Evolutionary conservation across 2,329 filamentous ascomycete genomes (phyloP).

Genomic region (Dactylellina sp.): DNA sequence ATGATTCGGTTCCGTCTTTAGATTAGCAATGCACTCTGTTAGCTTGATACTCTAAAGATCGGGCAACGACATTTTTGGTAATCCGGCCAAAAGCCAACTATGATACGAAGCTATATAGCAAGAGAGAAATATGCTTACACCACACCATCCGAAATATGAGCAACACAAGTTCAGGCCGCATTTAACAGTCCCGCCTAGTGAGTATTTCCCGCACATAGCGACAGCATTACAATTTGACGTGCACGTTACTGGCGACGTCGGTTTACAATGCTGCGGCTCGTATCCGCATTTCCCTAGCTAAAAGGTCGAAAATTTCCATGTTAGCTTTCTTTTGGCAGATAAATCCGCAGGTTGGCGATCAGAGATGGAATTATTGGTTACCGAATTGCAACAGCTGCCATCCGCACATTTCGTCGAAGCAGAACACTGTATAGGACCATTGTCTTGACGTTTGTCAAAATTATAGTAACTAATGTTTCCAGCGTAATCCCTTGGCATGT

Average conservation of each 20-base stretch:
- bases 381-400: slow-evolving; percentile 36
- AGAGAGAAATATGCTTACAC: slow-evolving; percentile 11
- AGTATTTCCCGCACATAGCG: slow-evolving; percentile 37
- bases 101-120: neutral
- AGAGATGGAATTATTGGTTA: too few species aligned
- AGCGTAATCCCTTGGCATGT: neutral
- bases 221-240: slow-evolving; percentile 25
- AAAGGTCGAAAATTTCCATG: neutral
- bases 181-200: slow-evolving; percentile 15
- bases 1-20: slow-evolving; percentile 21
- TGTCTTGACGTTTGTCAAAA: slow-evolving; percentile 29
- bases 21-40: neutral
- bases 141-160: slow-evolving; percentile 39
- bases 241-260: slow-evolving; percentile 20
- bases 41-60: too few species aligned
- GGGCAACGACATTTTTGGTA: too few species aligned
- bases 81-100: too few species aligned
- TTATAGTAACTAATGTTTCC: neutral
- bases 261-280: slow-evolving; percentile 21
- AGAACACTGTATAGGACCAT: slow-evolving; percentile 33
- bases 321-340: neutral
- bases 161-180: slow-evolving; percentile 35
- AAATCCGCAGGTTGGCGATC: too few species aligned
- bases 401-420: slow-evolving; percentile 18
- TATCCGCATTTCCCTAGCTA: slow-evolving; percentile 38